Evolutionary conservation across 495 filamentous ascomycete genomes (phyloP).

Genomic region (Aspergillus cristatus): DNA sequence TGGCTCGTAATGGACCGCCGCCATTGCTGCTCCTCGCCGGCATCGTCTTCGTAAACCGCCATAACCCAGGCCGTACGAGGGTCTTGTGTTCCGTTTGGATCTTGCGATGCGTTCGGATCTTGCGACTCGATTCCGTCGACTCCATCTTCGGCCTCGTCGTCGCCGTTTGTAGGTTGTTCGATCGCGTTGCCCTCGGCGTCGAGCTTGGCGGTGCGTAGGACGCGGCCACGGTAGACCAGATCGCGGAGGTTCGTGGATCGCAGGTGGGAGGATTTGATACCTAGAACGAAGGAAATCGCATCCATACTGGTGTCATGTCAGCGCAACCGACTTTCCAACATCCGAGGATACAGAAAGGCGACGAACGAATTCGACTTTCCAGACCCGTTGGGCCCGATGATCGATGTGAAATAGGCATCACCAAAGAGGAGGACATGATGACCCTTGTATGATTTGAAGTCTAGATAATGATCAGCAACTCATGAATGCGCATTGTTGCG

Average conservation of each 20-base stretch:
- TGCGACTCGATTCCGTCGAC: conserved; percentile 23
- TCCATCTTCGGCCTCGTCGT: conserved; percentile 32
- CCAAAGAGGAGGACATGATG: conserved; percentile 92
- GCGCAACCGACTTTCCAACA: conserved; percentile 5
- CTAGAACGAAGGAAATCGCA: conserved; percentile 97
- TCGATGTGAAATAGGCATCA: conserved; percentile 97
- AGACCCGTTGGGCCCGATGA: conserved; percentile 98
- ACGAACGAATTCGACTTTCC: conserved; percentile 98
- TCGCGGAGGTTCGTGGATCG: conserved; percentile 93
- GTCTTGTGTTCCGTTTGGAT: conserved; percentile 53
- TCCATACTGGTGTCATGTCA: conserved; percentile 66
- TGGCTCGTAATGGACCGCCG: conserved; percentile 84
- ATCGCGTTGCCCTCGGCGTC: conserved; percentile 72
- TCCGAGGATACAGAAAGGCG: background rate
- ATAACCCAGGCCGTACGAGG: conserved; percentile 96
- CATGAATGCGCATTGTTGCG: background rate
- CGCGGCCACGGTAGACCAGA: conserved; percentile 90
- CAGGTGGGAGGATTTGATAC: conserved; percentile 95
- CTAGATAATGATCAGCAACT: conserved; percentile 40
- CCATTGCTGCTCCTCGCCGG: conserved; percentile 91
- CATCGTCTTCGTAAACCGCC: conserved; percentile 98
- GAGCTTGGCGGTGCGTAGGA: conserved; percentile 83
- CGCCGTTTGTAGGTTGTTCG: conserved; percentile 40
- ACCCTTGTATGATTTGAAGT: conserved; percentile 99
- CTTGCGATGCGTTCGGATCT: conserved; percentile 27